Evolutionary conservation across 768 basidiomycete species (phyloP), one percentile per base, ranked within the genome.

Genomic region (Termitomyces sp.): DNA sequence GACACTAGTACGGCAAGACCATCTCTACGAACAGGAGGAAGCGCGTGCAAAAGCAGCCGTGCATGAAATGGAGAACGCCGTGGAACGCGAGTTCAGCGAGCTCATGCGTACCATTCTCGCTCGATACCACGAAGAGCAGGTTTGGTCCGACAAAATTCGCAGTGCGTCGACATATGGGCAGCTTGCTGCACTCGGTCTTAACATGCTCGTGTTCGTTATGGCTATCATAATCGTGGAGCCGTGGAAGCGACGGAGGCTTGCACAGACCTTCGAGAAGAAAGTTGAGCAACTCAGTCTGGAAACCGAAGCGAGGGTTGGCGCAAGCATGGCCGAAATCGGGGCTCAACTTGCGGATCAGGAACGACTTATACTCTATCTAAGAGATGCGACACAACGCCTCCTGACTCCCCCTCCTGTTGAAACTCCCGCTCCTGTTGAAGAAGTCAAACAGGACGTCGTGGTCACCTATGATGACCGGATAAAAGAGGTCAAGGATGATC

Each of bases 101-200:
- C 80, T 98, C 32, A 91, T 96, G 88, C 86, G 86, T 56, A 78
- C 82, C 10, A 98, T 98, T 65, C 80, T 99, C 58, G 86, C 84
- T 49, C 82, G 96, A 39, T 98, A 98, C 71, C 96, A 98, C 74
- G 96, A 98, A 73, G 97, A 99, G 69, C 97, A 99, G 70, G 85
- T 98, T 2, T 99, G 97, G 97, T 94, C 92, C 53, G 96, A 99
- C 77, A 99, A 99, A 74, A 97, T 99, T 59, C 85, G 97, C 36
- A 93, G 91, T 64, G 88, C 90, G 27, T 94, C 92, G 60, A 98
- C 97, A 5, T 98, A 98, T 69, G 95, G 94, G 3, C 89, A 88
- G 41, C 75, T 98, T 58, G 87, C 86, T 5, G 95, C 85, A 54
- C 79, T 98, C 24, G 87, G 85, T 13, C 82, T 96, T 60, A 99